phyloP scores from a whole-genome alignment of 2,329 filamentous ascomycete species.

The Blumeriella jaapii region DNA sequence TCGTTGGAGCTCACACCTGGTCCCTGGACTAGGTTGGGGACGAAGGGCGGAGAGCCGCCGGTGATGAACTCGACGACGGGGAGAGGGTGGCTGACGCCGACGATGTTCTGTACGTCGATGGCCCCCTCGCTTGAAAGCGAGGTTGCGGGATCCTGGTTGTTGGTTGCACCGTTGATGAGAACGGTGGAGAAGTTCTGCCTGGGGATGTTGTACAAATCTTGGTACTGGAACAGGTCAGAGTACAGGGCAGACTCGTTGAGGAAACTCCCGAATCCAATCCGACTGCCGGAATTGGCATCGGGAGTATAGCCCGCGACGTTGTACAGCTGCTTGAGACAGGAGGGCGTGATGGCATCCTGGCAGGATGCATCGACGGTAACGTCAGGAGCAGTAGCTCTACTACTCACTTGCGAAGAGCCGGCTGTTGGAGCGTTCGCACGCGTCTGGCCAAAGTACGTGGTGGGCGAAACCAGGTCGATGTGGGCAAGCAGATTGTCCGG shows the following conservation, averaged over 20 bases:
- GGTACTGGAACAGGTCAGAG: conserved; percentile 15
- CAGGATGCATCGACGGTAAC: conserved; percentile 15
- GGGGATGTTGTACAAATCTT: conserved; percentile 13
- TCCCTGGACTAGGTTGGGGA: conserved; percentile 31
- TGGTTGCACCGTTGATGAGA: conserved; percentile 28
- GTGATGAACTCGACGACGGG: conserved; percentile 41
- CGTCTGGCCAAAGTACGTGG: conserved; percentile 21
- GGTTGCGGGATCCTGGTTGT: conserved; percentile 26
- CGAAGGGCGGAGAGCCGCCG: conserved; percentile 18
- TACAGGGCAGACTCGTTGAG: conserved; percentile 22
- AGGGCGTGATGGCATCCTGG: conserved; percentile 26
- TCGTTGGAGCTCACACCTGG: conserved; percentile 47
- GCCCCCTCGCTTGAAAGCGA: conserved; percentile 40
- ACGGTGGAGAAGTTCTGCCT: conserved; percentile 20
- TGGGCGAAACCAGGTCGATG: conserved; percentile 23
- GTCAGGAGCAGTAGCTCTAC: conserved; percentile 4
- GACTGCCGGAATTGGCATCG: conserved; percentile 34
- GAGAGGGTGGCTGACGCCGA: conserved; percentile 36
- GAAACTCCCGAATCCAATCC: conserved; percentile 48
- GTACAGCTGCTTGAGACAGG: conserved; percentile 27
- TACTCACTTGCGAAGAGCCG: neutral
- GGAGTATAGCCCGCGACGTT: conserved; percentile 32
- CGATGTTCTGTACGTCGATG: conserved; percentile 36
- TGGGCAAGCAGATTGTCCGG: conserved; percentile 15
- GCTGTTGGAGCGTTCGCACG: conserved; percentile 5